Conservation (phyloP, 2,329 filamentous ascomycete genomes). For the Kalaharituber pfeilii region DNA sequence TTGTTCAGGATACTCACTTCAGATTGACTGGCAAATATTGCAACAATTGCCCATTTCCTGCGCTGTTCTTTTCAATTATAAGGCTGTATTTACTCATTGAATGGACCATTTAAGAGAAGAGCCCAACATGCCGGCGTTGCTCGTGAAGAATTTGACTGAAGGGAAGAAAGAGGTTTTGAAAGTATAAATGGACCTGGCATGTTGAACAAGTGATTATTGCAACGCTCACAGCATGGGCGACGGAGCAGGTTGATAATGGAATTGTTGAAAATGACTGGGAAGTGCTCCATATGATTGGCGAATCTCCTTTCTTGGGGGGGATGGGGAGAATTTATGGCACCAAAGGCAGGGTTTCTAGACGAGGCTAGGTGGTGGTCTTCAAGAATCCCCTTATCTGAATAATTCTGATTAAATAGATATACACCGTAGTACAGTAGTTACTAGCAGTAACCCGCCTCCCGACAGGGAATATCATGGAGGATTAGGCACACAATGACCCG, state of each 20-base stretch:
- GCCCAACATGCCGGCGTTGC: slow-evolving; percentile 50
- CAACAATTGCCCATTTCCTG: slow-evolving; percentile 60
- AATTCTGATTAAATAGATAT: too few species aligned
- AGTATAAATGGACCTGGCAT: slow-evolving; percentile 71
- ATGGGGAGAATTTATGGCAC: too few species aligned
- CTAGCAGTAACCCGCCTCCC: too few species aligned
- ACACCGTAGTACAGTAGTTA: too few species aligned
- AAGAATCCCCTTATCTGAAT: too few species aligned
- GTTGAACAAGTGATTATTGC: slow-evolving; percentile 56
- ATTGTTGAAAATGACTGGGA: slow-evolving; percentile 46
- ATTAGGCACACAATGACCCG: too few species aligned
- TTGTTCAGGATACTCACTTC: slow-evolving; percentile 44
- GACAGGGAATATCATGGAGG: too few species aligned
- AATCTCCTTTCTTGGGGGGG: too few species aligned
- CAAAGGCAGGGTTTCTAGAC: too few species aligned
- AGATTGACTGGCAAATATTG: slow-evolving; percentile 77
- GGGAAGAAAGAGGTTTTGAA: slow-evolving; percentile 54
- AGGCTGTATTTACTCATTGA: slow-evolving; percentile 63
- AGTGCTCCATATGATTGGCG: too few species aligned
- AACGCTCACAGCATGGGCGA: slow-evolving; percentile 43
- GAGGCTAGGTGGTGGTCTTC: too few species aligned
- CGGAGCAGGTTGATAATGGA: slow-evolving; percentile 47
- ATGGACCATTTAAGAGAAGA: slow-evolving; percentile 52
- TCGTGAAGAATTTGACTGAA: slow-evolving; percentile 50
- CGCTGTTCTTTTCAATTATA: slow-evolving; percentile 73